A percentile compares a stretch with the other conserved stretches of the same genome.
phyloP scores from a whole-genome alignment of 75 land plant species.

The Pseudotsuga menziesii region DNA sequence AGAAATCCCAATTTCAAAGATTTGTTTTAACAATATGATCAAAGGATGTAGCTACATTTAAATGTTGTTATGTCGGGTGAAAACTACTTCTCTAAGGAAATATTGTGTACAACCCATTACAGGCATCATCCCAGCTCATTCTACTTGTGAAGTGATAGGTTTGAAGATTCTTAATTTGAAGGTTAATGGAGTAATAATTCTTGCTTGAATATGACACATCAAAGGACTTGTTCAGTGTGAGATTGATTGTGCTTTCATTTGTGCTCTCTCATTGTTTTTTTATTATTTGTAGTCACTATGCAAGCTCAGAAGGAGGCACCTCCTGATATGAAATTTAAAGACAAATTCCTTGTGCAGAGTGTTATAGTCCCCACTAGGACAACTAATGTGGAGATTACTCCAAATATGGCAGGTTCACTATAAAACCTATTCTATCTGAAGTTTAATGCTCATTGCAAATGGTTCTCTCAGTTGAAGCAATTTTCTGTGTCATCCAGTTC shows the following conservation, averaged over 20 bases:
- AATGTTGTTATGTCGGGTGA: constrained; percentile 48
- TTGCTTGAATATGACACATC: constrained; percentile 1
- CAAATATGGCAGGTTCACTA: constrained; percentile 30
- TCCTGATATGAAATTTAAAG: constrained; percentile 89
- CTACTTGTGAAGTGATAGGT: constrained; percentile 73
- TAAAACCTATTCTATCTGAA: not conserved
- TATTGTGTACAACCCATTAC: constrained; percentile 91
- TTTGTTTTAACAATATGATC: not conserved
- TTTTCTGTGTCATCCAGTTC: constrained; percentile 48
- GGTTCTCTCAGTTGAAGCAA: not conserved
- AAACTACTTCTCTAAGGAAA: constrained; percentile 87
- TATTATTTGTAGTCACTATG: constrained; percentile 65
- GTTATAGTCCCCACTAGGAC: constrained; percentile 50
- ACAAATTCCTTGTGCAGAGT: constrained; percentile 88
- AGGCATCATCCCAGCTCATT: constrained; percentile 62
- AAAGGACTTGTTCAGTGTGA: not conserved
- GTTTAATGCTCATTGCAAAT: not conserved
- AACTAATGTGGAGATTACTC: constrained; percentile 32
- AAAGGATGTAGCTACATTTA: not conserved
- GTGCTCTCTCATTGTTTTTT: too few relatives aligned
- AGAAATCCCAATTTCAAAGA: too few relatives aligned
- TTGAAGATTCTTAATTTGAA: not conserved
- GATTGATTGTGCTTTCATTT: not conserved
- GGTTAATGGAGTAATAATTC: not conserved
- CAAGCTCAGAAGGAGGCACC: constrained; percentile 84